Conservation (phyloP, 148 eudicot species). For the Cornus kousa region DNA sequence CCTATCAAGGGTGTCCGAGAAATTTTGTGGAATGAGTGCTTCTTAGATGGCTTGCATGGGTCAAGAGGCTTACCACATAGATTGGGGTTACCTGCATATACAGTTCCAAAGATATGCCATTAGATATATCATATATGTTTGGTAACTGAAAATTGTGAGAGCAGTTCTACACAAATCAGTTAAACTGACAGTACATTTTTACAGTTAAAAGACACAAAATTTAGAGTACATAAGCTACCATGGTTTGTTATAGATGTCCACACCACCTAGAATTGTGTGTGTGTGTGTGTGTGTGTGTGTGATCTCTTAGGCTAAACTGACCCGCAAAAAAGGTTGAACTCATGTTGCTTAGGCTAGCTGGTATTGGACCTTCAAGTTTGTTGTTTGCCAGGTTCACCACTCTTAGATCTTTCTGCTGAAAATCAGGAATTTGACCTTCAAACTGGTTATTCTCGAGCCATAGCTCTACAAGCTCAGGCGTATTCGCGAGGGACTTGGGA, state of each 20-base stretch:
- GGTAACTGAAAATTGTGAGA: neutral
- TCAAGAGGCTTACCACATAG: slow-evolving; percentile 46
- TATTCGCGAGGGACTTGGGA: slow-evolving; percentile 39
- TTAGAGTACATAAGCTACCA: no score
- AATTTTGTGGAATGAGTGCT: neutral
- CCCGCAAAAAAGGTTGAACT: slow-evolving; percentile 49
- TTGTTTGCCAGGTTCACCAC: slow-evolving; percentile 43
- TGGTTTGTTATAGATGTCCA: no score
- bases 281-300: no score
- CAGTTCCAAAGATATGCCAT: slow-evolving; percentile 4
- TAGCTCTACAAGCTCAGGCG: slow-evolving; percentile 51
- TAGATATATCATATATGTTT: neutral
- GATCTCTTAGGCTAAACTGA: slow-evolving; percentile 5
- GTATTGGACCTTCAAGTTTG: slow-evolving; percentile 48
- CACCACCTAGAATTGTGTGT: no score
- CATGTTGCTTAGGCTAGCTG: slow-evolving; percentile 30
- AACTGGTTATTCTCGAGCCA: slow-evolving; percentile 47
- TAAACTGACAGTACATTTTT: no score
- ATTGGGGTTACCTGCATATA: slow-evolving; percentile 31
- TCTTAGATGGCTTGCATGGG: slow-evolving; percentile 25
- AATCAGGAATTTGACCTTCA: slow-evolving; percentile 51
- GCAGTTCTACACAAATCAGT: no score
- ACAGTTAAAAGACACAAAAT: no score
- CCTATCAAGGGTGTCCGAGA: slow-evolving; percentile 47
- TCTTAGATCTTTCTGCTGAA: slow-evolving; percentile 30